Conservation (phyloP, 768 basidiomycete species). For the Phylloporus rhodoxanthus region DNA sequence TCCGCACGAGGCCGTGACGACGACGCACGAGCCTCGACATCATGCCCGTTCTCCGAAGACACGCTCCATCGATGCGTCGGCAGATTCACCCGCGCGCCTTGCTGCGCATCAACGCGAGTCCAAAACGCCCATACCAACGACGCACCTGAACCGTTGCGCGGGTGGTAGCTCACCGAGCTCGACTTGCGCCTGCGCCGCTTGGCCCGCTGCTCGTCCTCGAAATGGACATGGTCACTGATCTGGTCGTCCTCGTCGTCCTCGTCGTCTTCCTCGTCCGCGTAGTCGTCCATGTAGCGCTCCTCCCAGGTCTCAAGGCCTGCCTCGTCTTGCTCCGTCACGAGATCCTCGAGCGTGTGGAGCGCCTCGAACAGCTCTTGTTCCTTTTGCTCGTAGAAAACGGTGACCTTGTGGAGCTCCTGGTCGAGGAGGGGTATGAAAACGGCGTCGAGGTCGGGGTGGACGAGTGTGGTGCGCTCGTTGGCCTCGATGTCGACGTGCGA, state of each 20-base stretch:
- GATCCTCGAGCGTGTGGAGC: constrained; percentile 50
- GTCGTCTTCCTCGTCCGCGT: constrained; percentile 49
- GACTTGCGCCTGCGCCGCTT: constrained; percentile 35
- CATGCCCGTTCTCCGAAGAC: constrained; percentile 43
- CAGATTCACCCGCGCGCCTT: constrained; percentile 9
- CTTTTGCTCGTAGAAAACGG: constrained; percentile 70
- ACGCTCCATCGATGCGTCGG: constrained; percentile 34
- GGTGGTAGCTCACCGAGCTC: constrained; percentile 21
- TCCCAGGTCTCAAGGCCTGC: constrained; percentile 45
- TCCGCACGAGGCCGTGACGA: constrained; percentile 20
- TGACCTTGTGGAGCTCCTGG: constrained; percentile 76
- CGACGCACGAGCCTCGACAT: constrained; percentile 25
- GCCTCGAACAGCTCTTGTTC: constrained; percentile 66
- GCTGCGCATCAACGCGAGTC: not conserved
- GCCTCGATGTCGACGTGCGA: constrained; percentile 56
- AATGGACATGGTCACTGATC: constrained; percentile 17
- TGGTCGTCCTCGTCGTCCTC: constrained; percentile 56
- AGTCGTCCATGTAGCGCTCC: constrained; percentile 43
- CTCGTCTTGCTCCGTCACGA: constrained; percentile 56
- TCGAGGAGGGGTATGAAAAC: constrained; percentile 74
- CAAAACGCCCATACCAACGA: too few species aligned
- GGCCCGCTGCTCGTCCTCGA: constrained; percentile 25
- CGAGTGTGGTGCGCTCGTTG: constrained; percentile 53
- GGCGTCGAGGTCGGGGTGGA: constrained; percentile 40
- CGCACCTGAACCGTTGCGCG: constrained; percentile 24